Evolutionary conservation across 371 early-diverging fungal genomes (phyloP).

Genomic region (Mucor circinelloides): DNA sequence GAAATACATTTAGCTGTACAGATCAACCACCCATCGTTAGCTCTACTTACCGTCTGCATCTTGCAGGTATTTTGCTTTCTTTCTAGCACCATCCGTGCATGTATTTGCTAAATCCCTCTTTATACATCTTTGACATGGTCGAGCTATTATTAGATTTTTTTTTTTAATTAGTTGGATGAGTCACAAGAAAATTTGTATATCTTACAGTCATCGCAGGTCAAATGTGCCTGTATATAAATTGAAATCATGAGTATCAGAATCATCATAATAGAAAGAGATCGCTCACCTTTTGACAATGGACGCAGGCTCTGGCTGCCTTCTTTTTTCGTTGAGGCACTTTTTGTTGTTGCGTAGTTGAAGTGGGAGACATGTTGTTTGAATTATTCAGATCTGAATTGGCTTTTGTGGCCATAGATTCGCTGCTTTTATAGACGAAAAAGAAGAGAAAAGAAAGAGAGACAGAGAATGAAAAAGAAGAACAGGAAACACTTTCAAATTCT

Average conservation of each 20-base stretch:
- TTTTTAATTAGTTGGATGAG: not conserved
- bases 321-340: conserved; percentile 26
- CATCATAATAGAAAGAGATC: not conserved
- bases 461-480: not conserved
- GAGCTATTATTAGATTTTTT: conserved; percentile 35
- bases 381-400: not conserved
- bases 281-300: conserved; percentile 54
- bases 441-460: not conserved
- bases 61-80: conserved; percentile 84
- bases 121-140: conserved; percentile 83
- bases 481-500: not conserved
- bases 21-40: not conserved
- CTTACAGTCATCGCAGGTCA: conserved; percentile 67
- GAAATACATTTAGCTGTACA: not conserved
- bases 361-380: conserved; percentile 6
- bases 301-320: conserved; percentile 45
- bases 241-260: not conserved
- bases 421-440: not conserved
- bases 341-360: conserved; percentile 10
- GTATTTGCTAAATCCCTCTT: conserved; percentile 70
- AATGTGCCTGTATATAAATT: conserved; percentile 42
- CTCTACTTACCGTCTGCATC: conserved; percentile 39
- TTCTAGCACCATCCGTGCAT: conserved; percentile 79
- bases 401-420: conserved; percentile 3
- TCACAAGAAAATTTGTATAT: conserved; percentile 4